Conservation (phyloP, 768 basidiomycete genomes). For the Clitopilus passeckerianus region DNA sequence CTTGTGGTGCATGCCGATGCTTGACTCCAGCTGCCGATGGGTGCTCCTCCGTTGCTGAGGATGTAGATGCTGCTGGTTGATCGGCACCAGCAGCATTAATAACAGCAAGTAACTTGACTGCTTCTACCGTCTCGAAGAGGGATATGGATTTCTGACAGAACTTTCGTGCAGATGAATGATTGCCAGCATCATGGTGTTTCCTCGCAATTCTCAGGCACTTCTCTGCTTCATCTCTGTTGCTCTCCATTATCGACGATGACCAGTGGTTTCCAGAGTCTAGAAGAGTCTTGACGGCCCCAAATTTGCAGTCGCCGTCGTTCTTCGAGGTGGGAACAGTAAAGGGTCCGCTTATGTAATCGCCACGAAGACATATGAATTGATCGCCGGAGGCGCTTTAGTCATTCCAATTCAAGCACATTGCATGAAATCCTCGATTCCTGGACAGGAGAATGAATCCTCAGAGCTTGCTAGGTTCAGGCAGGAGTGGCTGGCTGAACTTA, state of each 20-base stretch:
- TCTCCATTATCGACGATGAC: slow-evolving; percentile 48
- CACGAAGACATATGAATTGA: background rate
- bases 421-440: slow-evolving; percentile 13
- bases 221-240: slow-evolving; percentile 87
- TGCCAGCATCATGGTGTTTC: slow-evolving; percentile 66
- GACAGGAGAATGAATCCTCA: slow-evolving; percentile 38
- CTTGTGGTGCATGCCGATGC: slow-evolving; percentile 43
- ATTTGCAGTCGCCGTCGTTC: background rate
- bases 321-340: background rate
- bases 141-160: slow-evolving; percentile 87
- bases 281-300: background rate
- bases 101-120: slow-evolving; percentile 55
- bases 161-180: slow-evolving; percentile 74
- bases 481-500: slow-evolving; percentile 69
- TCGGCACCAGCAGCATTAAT: slow-evolving; percentile 57
- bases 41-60: slow-evolving; percentile 50
- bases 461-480: slow-evolving; percentile 70
- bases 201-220: slow-evolving; percentile 79
- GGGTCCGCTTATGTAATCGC: background rate
- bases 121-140: slow-evolving; percentile 78
- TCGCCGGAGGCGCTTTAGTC: background rate
- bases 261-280: background rate
- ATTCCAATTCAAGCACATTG: background rate
- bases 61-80: slow-evolving; percentile 36
- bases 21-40: slow-evolving; percentile 70